Percentiles rank a stretch among this genome's conserved stretches.
Conservation (phyloP, 176 grass and related monocot species). For the Aegilops tauschii region DNA sequence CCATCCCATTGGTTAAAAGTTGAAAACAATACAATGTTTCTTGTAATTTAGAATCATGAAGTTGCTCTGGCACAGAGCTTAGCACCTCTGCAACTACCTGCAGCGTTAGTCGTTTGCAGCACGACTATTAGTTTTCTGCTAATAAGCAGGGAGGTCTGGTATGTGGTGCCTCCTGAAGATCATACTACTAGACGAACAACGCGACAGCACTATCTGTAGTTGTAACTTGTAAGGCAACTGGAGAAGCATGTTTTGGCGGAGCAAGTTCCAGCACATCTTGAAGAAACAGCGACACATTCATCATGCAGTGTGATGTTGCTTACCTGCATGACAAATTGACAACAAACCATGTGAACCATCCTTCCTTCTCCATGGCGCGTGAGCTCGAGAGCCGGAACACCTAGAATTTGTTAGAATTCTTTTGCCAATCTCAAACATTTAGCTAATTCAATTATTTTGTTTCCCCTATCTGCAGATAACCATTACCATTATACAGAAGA, state of each 20-base stretch:
- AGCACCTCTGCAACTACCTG: background rate
- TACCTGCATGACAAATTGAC: background rate
- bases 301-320: background rate
- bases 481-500: background rate
- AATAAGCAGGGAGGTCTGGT: background rate
- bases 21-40: constrained; percentile 1
- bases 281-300: background rate
- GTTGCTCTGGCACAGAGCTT: background rate
- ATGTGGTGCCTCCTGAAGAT: background rate
- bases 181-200: background rate
- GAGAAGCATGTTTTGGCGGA: background rate
- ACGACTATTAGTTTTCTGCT: background rate
- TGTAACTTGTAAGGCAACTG: background rate
- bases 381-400: background rate
- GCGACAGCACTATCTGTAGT: background rate
- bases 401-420: background rate
- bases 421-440: background rate
- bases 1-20: background rate
- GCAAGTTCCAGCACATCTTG: background rate
- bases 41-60: background rate
- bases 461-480: background rate
- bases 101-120: background rate
- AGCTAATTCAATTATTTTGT: background rate
- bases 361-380: background rate
- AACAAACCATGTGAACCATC: background rate